These are phyloP conservation scores for Mycena olivaceomarginata DNA, from an alignment of 768 basidiomycete species.

Conservation along the genomic window DNA sequence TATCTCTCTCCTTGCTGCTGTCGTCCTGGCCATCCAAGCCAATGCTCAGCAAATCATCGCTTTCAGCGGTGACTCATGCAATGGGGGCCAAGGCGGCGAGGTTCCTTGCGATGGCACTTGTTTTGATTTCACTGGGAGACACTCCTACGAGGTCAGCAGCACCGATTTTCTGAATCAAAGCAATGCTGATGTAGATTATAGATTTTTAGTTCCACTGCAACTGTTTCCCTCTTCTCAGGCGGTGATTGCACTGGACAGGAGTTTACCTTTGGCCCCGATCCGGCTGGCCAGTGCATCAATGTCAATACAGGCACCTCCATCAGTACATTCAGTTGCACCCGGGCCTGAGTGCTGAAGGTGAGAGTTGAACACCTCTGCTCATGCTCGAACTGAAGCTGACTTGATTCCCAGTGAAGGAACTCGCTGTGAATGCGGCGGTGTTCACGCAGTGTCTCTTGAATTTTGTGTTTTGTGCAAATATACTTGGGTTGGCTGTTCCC, in stretches of 20 bases:
- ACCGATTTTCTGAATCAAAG: not conserved
- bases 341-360: too few species aligned
- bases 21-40: conserved; percentile 10
- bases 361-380: conserved; percentile 2
- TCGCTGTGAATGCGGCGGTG: not conserved
- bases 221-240: not conserved
- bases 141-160: too few species aligned
- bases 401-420: not conserved
- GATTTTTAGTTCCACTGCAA: not conserved
- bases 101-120: conserved; percentile 25
- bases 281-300: not conserved
- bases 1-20: not conserved
- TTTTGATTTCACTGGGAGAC: too few species aligned
- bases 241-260: not conserved
- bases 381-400: conserved; percentile 1
- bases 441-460: conserved; percentile 2
- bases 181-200: conserved; percentile 9
- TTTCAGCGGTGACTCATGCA: not conserved
- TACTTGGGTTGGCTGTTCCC: conserved; percentile 7
- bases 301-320: conserved; percentile 3
- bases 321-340: not conserved
- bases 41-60: conserved; percentile 7
- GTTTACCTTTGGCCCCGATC: not conserved
- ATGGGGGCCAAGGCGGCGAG: conserved; percentile 1
- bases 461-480: conserved; percentile 8